These are phyloP conservation scores for Fusarium torreyae DNA, from an alignment of 2,329 filamentous ascomycete genomes.

Conservation along the genomic window DNA sequence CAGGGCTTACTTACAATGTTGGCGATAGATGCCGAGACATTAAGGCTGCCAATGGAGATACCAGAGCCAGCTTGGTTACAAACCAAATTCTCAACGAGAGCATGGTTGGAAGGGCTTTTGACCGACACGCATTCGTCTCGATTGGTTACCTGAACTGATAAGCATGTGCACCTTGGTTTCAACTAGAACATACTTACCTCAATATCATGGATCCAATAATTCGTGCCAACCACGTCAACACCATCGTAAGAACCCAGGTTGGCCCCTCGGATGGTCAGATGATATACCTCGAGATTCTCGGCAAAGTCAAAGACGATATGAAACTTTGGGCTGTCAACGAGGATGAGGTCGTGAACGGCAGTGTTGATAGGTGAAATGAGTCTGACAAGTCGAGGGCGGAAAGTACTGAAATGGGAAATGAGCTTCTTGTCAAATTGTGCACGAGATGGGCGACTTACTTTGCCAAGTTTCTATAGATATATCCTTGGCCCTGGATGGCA, in stretches of 20 bases:
- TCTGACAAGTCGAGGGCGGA: constrained; percentile 1
- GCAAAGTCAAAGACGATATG: constrained; percentile 9
- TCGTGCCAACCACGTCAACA: constrained; percentile 4
- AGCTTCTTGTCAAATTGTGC: not conserved
- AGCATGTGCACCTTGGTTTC: not conserved
- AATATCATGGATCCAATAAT: constrained; percentile 6
- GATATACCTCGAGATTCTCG: constrained; percentile 5
- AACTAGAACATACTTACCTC: fast-evolving
- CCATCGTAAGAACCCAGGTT: constrained; percentile 2
- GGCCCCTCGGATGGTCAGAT: not conserved
- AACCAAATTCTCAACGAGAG: not conserved
- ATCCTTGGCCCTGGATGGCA: not conserved
- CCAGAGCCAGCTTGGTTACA: constrained; percentile 3
- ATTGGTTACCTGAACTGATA: not conserved
- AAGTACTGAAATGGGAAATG: not conserved
- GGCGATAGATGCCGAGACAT: not conserved
- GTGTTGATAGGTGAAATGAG: not conserved
- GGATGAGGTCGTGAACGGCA: not conserved
- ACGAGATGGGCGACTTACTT: not conserved
- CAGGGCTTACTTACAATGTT: not conserved
- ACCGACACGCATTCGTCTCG: constrained; percentile 3
- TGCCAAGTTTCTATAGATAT: constrained; percentile 2
- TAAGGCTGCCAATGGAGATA: constrained; percentile 2
- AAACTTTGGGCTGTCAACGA: constrained; percentile 5
- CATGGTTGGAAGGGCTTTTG: not conserved